Conservation (phyloP, 768 basidiomycete genomes). For the Collybiopsis luxurians region DNA sequence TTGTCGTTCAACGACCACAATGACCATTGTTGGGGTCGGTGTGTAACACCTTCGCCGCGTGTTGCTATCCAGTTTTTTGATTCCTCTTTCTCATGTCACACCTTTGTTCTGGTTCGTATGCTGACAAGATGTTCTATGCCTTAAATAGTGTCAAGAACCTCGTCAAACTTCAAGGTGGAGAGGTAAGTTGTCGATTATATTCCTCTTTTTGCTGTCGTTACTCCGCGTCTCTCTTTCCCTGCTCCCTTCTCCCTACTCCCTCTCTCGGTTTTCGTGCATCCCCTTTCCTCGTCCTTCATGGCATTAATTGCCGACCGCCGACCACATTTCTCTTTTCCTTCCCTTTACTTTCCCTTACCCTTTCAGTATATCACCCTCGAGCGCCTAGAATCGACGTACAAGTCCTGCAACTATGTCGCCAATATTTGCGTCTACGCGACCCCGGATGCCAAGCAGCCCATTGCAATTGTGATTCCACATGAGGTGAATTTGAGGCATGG, state of each 20-base stretch:
- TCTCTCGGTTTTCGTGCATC: too few relatives aligned
- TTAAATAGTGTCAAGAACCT: slow-evolving; percentile 75
- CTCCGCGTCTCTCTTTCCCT: too few relatives aligned
- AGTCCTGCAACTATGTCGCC: slow-evolving; percentile 71
- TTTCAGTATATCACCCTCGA: slow-evolving; percentile 86
- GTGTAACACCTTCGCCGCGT: too few relatives aligned
- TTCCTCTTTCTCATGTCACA: too few relatives aligned
- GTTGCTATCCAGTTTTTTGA: too few relatives aligned
- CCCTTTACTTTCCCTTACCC: background rate
- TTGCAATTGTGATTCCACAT: slow-evolving; percentile 84
- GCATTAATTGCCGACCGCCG: too few relatives aligned
- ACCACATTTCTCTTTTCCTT: too few relatives aligned
- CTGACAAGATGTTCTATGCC: background rate
- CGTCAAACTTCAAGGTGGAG: slow-evolving; percentile 80
- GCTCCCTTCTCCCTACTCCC: too few relatives aligned
- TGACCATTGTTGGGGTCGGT: too few relatives aligned
- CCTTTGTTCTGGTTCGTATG: background rate
- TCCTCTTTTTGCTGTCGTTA: too few relatives aligned
- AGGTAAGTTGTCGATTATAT: slow-evolving; percentile 38
- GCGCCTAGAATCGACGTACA: slow-evolving; percentile 84
- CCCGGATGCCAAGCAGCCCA: slow-evolving; percentile 74
- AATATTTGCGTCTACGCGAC: slow-evolving; percentile 86
- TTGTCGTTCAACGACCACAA: too few relatives aligned
- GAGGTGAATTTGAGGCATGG: slow-evolving; percentile 67
- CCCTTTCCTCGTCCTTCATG: too few relatives aligned